Evolutionary conservation across 2,329 filamentous ascomycete species (phyloP).

Genomic region (Cladophialophora bantiana): DNA sequence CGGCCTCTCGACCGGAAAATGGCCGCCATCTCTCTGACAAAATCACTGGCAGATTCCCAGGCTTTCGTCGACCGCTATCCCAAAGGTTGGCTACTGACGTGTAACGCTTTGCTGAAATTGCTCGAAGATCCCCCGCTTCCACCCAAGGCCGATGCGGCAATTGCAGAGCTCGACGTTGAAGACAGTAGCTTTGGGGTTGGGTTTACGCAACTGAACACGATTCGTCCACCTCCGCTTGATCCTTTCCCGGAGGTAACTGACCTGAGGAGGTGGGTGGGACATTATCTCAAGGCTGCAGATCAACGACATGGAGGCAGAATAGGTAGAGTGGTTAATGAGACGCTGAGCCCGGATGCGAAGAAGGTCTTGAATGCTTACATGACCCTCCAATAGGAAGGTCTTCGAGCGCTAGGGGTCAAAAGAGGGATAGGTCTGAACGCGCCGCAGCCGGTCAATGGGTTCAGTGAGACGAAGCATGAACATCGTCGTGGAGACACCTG

Average conservation of each 20-base stretch:
- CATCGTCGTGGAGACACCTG: not conserved
- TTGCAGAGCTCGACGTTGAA: slow-evolving; percentile 89
- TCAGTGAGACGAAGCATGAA: not conserved
- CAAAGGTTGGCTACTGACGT: slow-evolving; percentile 91
- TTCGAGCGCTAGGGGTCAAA: not conserved
- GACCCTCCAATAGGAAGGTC: slow-evolving; percentile 16
- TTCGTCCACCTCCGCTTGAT: slow-evolving; percentile 75
- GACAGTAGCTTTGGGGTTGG: slow-evolving; percentile 94
- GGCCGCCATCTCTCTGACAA: slow-evolving; percentile 90
- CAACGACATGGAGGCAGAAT: slow-evolving; percentile 74
- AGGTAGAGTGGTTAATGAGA: slow-evolving; percentile 72
- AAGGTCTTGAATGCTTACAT: slow-evolving; percentile 58
- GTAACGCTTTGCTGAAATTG: slow-evolving; percentile 85
- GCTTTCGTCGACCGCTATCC: slow-evolving; percentile 82
- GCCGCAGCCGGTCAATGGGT: not conserved
- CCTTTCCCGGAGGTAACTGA: slow-evolving; percentile 88
- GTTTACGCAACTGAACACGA: slow-evolving; percentile 92
- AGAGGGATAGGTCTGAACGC: not conserved
- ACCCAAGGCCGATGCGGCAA: slow-evolving; percentile 74
- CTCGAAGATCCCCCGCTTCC: slow-evolving; percentile 85
- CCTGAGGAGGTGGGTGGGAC: slow-evolving; percentile 80
- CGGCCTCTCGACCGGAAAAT: slow-evolving; percentile 90
- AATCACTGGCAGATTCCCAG: slow-evolving; percentile 84
- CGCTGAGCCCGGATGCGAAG: slow-evolving; percentile 68
- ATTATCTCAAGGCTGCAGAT: slow-evolving; percentile 80